phyloP scores from a whole-genome alignment of 345 rosid genomes.

The Microthlaspi erraticum region DNA sequence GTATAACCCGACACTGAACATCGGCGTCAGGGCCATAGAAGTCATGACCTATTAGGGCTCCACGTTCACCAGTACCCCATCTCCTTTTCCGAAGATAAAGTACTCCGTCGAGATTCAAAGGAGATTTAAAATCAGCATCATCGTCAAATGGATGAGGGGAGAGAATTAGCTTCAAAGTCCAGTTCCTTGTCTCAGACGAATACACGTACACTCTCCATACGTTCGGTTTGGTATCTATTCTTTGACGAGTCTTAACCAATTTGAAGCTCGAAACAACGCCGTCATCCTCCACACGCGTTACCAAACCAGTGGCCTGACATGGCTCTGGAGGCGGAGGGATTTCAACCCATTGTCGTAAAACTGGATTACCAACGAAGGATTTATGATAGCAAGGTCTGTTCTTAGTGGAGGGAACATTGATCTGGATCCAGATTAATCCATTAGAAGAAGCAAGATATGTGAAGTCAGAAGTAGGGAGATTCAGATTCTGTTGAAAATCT shows the following conservation, averaged over 20 bases:
- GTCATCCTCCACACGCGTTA: slow-evolving; percentile 9
- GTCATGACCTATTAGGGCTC: slow-evolving; percentile 14
- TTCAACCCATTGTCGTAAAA: slow-evolving; percentile 28
- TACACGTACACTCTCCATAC: slow-evolving; percentile 28
- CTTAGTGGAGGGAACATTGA: too few species aligned
- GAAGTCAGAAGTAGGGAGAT: neutral
- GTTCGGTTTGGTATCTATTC: neutral
- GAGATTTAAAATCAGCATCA: neutral
- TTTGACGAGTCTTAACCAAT: slow-evolving; percentile 2
- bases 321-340: slow-evolving; percentile 17
- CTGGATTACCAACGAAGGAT: slow-evolving; percentile 30
- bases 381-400: neutral
- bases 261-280: slow-evolving; percentile 21
- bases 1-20: slow-evolving; percentile 15
- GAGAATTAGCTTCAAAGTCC: slow-evolving; percentile 15
- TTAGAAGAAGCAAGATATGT: slow-evolving; percentile 9
- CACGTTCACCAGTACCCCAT: neutral
- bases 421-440: slow-evolving; percentile 16
- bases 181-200: slow-evolving; percentile 17
- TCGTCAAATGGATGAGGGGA: slow-evolving; percentile 1
- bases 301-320: neutral
- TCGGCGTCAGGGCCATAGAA: slow-evolving; percentile 16
- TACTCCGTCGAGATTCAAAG: slow-evolving; percentile 15
- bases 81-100: slow-evolving; percentile 5
- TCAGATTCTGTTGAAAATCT: neutral